phyloP scores from a whole-genome alignment of 2,329 filamentous ascomycete genomes.

The Endoconidiophora laricicola region DNA sequence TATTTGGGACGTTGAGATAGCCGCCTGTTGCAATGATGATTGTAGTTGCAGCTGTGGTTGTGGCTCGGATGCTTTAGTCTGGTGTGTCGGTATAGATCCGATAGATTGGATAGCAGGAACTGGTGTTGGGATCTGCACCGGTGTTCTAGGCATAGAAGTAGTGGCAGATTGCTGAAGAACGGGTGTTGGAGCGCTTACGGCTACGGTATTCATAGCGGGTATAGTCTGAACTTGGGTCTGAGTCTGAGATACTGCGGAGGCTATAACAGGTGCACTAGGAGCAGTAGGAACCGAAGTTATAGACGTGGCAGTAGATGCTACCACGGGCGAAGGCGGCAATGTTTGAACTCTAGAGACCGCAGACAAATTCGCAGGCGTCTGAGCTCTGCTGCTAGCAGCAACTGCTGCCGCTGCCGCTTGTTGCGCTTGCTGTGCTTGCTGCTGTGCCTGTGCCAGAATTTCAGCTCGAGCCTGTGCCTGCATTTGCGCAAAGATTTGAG shows the following conservation, averaged over 20 bases:
- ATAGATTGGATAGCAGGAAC: not conserved
- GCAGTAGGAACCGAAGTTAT: not conserved
- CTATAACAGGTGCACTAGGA: not conserved
- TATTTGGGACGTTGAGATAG: too few relatives aligned
- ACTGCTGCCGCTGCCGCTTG: not conserved
- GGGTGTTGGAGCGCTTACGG: too few relatives aligned
- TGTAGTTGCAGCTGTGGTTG: too few relatives aligned
- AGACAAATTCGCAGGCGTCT: not conserved
- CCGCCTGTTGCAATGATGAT: too few relatives aligned
- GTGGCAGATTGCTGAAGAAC: too few relatives aligned
- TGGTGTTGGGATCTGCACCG: not conserved
- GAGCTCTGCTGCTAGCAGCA: not conserved
- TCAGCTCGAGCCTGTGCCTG: conserved; percentile 1
- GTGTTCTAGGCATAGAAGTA: not conserved
- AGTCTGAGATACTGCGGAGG: too few relatives aligned
- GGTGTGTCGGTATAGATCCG: not conserved
- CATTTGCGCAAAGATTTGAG: not conserved
- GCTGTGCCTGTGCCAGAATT: conserved; percentile 1
- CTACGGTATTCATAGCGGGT: too few relatives aligned
- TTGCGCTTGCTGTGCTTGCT: not conserved
- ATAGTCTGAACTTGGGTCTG: too few relatives aligned
- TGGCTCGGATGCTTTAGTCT: too few relatives aligned
- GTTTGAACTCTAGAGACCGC: not conserved
- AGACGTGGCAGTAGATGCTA: not conserved
- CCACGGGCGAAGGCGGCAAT: not conserved